These are phyloP conservation scores for Neobulgaria alba DNA, from an alignment of 2,329 filamentous ascomycete species.

Conservation along the genomic window DNA sequence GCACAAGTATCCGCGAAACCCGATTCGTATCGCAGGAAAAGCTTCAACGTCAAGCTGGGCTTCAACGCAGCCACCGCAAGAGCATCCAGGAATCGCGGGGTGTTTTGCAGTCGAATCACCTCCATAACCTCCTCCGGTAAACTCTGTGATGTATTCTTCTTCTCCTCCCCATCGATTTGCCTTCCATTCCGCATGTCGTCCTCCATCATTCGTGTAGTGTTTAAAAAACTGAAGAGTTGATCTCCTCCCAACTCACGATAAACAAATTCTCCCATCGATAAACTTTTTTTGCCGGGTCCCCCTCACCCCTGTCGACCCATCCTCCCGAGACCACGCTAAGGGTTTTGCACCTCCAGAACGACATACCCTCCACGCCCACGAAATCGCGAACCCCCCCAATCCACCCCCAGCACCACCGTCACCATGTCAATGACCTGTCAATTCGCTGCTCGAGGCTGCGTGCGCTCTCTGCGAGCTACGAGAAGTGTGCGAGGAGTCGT, in stretches of 20 bases:
- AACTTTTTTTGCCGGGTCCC: constrained; percentile 9
- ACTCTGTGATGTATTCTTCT: constrained; percentile 41
- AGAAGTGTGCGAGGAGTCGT: constrained; percentile 38
- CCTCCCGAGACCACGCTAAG: constrained; percentile 2
- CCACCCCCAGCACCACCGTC: constrained; percentile 15
- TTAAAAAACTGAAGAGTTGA: too few species aligned
- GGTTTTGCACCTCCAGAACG: background rate
- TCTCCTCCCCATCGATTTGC: background rate
- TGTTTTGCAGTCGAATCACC: constrained; percentile 54
- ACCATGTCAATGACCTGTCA: constrained; percentile 56
- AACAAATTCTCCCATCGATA: too few species aligned
- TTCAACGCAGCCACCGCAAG: constrained; percentile 62
- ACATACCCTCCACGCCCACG: background rate
- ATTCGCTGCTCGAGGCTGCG: constrained; percentile 56
- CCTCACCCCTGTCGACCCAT: background rate
- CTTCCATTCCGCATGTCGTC: constrained; percentile 34
- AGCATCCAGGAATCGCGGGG: constrained; percentile 61
- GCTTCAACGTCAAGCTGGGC: constrained; percentile 58
- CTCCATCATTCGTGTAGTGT: constrained; percentile 37
- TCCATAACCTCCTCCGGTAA: constrained; percentile 63
- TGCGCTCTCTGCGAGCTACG: constrained; percentile 49
- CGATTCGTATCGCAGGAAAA: constrained; percentile 67
- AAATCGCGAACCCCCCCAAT: background rate
- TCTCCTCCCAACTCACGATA: too few species aligned
- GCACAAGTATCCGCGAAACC: constrained; percentile 77